Evolutionary conservation across 2,329 filamentous ascomycete species (phyloP).

Genomic region (Penicillium sp.): DNA sequence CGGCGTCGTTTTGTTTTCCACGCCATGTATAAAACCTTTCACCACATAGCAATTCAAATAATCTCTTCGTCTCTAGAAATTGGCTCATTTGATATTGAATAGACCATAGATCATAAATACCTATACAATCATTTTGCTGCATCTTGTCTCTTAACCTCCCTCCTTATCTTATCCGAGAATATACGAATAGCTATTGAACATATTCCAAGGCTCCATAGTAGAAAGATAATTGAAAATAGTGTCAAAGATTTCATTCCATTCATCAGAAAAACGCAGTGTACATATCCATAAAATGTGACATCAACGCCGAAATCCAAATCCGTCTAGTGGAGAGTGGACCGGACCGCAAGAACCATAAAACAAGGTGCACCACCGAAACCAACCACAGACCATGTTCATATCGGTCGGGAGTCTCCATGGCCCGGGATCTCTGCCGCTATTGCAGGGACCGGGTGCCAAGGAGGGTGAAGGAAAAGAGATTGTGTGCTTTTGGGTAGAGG

Average conservation of each 20-base stretch:
- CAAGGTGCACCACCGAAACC: slow-evolving; percentile 6
- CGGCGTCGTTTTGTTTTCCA: slow-evolving; percentile 16
- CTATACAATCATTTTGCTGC: too few relatives aligned
- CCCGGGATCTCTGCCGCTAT: slow-evolving; percentile 1
- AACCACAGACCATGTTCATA: slow-evolving; percentile 28
- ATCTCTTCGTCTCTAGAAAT: background rate
- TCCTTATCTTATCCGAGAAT: too few relatives aligned
- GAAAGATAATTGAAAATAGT: background rate
- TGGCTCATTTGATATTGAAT: too few relatives aligned
- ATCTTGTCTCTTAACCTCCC: too few relatives aligned
- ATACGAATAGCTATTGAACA: too few relatives aligned
- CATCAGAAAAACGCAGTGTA: slow-evolving; percentile 23
- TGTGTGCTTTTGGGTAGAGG: slow-evolving; percentile 6
- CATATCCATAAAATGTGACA: slow-evolving; percentile 16
- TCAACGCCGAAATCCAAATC: slow-evolving; percentile 8
- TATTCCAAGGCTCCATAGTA: too few relatives aligned
- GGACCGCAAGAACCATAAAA: background rate
- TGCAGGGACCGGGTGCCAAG: background rate
- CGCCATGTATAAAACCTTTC: slow-evolving; percentile 26
- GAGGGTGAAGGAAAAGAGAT: slow-evolving; percentile 5
- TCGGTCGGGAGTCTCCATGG: slow-evolving; percentile 18
- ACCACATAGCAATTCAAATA: slow-evolving; percentile 23
- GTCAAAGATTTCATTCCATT: slow-evolving; percentile 24
- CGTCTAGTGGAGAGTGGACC: slow-evolving; percentile 13
- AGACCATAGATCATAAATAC: too few relatives aligned